phyloP scores from a whole-genome alignment of 257 asterid genomes.

The Solanum raphanifolium region DNA sequence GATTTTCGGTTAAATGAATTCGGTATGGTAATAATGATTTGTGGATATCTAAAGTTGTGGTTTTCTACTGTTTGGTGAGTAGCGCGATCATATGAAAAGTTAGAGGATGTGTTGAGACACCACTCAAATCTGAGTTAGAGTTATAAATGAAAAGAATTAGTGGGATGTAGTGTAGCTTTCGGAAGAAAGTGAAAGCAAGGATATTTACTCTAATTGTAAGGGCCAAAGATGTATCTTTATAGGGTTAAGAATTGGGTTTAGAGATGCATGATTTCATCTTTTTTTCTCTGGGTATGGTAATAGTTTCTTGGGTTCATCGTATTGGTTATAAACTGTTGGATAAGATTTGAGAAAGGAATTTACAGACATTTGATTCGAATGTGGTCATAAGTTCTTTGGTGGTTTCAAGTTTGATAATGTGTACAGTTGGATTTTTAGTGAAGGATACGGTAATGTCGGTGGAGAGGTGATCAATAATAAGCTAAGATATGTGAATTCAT shows the following conservation, averaged over 20 bases:
- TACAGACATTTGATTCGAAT: background rate
- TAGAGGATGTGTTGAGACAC: background rate
- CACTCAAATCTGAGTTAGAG: background rate
- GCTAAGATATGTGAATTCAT: background rate
- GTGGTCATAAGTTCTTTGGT: background rate
- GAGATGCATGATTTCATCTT: background rate
- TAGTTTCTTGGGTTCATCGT: background rate
- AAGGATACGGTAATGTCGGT: background rate
- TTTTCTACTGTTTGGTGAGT: background rate
- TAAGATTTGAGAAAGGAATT: background rate
- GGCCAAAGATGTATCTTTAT: background rate
- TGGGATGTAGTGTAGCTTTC: background rate
- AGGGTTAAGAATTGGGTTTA: background rate
- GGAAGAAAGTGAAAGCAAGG: background rate
- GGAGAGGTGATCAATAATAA: background rate
- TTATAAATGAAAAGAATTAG: too few species aligned
- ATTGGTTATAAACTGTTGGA: background rate
- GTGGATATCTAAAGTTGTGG: background rate
- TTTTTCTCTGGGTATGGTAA: background rate
- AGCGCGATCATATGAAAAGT: background rate
- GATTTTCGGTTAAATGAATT: background rate
- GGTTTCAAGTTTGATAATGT: background rate
- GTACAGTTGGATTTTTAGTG: background rate
- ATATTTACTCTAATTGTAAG: background rate
- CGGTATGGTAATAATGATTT: background rate